Conservation (phyloP, 306 rosid species). For the Trifolium dubium region DNA sequence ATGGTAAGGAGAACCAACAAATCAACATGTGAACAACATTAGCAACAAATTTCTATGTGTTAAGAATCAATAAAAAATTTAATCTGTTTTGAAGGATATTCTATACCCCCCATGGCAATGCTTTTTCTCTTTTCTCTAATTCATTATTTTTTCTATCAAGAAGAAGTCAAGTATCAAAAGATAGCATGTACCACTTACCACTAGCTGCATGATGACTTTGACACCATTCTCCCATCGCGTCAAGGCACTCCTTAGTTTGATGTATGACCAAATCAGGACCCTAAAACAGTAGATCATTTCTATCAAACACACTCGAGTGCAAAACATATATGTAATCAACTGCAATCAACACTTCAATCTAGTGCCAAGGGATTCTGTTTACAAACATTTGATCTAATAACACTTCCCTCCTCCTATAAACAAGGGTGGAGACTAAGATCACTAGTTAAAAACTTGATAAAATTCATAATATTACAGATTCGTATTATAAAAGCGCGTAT, state of each 20-base stretch:
- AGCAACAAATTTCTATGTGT: constrained; percentile 17
- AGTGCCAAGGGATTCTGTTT: background rate
- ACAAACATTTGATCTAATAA: too few relatives aligned
- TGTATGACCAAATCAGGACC: constrained; percentile 97
- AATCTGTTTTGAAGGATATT: constrained; percentile 30
- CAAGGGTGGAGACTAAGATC: constrained; percentile 11
- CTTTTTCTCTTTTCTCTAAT: background rate
- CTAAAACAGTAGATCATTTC: constrained; percentile 52
- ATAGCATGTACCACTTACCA: constrained; percentile 65
- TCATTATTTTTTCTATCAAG: constrained; percentile 10
- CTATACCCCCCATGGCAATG: constrained; percentile 1
- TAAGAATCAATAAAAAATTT: background rate
- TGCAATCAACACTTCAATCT: constrained; percentile 1
- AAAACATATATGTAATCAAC: constrained; percentile 19
- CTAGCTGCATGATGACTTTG: constrained; percentile 87
- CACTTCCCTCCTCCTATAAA: constrained; percentile 12
- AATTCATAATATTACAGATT: constrained; percentile 10
- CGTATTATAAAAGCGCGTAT: background rate
- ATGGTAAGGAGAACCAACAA: constrained; percentile 25
- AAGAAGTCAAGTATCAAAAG: constrained; percentile 26
- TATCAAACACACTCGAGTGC: constrained; percentile 26
- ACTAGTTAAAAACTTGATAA: constrained; percentile 13
- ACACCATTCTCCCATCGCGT: constrained; percentile 97
- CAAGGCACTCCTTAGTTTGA: constrained; percentile 85
- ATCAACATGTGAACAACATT: background rate